These are phyloP conservation scores for Colletotrichum echinochloae DNA, from an alignment of 2,329 filamentous ascomycete genomes.

Conservation along the genomic window DNA sequence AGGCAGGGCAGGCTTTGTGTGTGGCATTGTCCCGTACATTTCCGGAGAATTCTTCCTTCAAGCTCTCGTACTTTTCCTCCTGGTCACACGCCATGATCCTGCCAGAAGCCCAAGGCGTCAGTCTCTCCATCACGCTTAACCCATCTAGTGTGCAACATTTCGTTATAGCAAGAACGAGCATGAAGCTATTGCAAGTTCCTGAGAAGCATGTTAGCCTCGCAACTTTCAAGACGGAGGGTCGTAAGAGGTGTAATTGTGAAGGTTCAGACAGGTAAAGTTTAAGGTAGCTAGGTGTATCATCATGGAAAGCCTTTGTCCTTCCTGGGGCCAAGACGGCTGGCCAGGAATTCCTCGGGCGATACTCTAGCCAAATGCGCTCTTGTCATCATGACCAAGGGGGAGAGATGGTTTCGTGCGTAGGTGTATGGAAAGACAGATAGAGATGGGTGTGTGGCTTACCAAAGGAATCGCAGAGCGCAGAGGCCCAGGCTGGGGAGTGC, in stretches of 20 bases:
- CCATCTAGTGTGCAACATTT: not conserved
- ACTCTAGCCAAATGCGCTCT: constrained; percentile 99
- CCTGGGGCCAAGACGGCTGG: constrained; percentile 81
- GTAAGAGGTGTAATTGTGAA: constrained; percentile 42
- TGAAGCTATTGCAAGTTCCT: constrained; percentile 47
- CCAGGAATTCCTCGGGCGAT: constrained; percentile 75
- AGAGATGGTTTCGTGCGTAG: constrained; percentile 12
- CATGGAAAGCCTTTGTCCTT: constrained; percentile 80
- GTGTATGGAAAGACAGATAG: constrained; percentile 26
- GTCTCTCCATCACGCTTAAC: constrained; percentile 1
- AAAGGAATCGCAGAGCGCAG: constrained; percentile 41
- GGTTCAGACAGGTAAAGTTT: constrained; percentile 83
- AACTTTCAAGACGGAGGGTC: constrained; percentile 36
- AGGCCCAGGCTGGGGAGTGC: constrained; percentile 30
- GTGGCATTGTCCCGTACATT: constrained; percentile 72
- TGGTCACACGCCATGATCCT: constrained; percentile 96
- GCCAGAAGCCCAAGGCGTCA: constrained; percentile 32
- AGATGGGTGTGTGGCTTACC: constrained; percentile 51
- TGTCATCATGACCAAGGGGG: constrained; percentile 83
- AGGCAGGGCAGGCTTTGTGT: constrained; percentile 16
- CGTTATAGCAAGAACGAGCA: constrained; percentile 42
- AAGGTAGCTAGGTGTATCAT: constrained; percentile 99
- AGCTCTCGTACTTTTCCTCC: constrained; percentile 85
- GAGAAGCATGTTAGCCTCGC: constrained; percentile 38
- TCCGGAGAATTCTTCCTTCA: constrained; percentile 85